Percentiles rank a stretch among this genome's conserved stretches.
These are phyloP conservation scores for Agaricus blazei DNA, from an alignment of 768 basidiomycete genomes.

Conservation along the genomic window DNA sequence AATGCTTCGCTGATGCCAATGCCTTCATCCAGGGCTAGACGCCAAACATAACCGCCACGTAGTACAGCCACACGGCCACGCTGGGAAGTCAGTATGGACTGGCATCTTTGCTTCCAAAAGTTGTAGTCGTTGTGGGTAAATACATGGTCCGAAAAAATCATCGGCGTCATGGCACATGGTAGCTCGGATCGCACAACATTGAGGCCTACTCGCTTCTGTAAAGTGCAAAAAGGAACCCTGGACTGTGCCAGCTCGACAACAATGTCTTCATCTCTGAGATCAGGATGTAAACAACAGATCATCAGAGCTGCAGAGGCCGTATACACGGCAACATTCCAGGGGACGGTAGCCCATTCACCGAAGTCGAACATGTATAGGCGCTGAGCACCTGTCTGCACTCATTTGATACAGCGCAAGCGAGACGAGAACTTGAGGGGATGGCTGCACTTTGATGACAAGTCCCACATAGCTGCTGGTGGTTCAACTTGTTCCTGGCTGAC, in stretches of 20 bases:
- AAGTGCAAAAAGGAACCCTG: background rate
- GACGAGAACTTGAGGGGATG: background rate
- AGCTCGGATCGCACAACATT: background rate
- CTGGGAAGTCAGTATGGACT: background rate
- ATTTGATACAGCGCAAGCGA: background rate
- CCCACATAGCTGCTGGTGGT: background rate
- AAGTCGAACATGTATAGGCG: background rate
- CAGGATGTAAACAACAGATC: background rate
- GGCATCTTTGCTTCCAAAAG: background rate
- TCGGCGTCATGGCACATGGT: background rate
- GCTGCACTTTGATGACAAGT: background rate
- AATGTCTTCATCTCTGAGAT: background rate
- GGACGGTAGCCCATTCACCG: background rate
- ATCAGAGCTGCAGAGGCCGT: background rate
- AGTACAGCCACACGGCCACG: background rate
- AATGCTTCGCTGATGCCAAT: background rate
- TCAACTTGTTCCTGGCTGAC: background rate
- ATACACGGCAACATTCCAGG: background rate
- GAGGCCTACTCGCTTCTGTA: background rate
- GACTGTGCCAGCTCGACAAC: background rate
- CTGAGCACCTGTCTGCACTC: background rate
- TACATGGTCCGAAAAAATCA: no score
- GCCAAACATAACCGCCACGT: no score
- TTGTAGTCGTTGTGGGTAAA: background rate
- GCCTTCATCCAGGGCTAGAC: background rate